Evolutionary conservation across 75 land plant genomes (phyloP), one percentile per base, ranked within the genome.

Genomic region (Ceratopteris richardii): DNA sequence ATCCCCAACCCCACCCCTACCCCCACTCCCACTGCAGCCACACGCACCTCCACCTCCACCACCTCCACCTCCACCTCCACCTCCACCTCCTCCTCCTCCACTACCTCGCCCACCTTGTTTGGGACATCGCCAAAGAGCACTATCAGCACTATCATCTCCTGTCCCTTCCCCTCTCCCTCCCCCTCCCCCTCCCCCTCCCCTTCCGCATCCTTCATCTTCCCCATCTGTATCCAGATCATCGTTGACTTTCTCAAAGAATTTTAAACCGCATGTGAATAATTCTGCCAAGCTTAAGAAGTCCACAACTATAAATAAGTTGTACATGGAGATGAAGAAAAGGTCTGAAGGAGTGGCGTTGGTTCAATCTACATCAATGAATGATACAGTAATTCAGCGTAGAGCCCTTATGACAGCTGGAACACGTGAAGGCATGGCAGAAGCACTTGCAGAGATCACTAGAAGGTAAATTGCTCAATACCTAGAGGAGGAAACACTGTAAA

Each of bases 381-480:
- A 23, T 42, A 64, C 29, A 76, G 41, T 50, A 50, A 39, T 21
- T 3, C 31, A 2, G 11, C 37, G 25, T 68, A 77, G 22, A 21
- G 42, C 46, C 30, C 48, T 23, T 36, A 40, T 11, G 63, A 52
- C 31, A 58, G 71, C 25, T 42, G 40, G 14, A 54, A 5, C 50
- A 46, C 18, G 50, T 5, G 50, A 71, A 27, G 73, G 86, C 33
- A 79, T 83, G 82, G 86, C 86, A 46, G 82, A 83, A 76, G 79
- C 86, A 36, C 58, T 83, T 47, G 80, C 79, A 51, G 86, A 83
- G 70, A 79, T 83, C 70, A 76, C 82, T 54, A 79, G 66, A 57
- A 79, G 86, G 86, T 75, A 41, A 31, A 26, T 3, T 7, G 31
- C 13, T 17, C n/a, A n/a, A n/a, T n/a, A n/a, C n/a, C n/a, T n/a